Base-by-base conservation (phyloP, 2,329 filamentous ascomycete species). In the Metarhizium humberi region DNA sequence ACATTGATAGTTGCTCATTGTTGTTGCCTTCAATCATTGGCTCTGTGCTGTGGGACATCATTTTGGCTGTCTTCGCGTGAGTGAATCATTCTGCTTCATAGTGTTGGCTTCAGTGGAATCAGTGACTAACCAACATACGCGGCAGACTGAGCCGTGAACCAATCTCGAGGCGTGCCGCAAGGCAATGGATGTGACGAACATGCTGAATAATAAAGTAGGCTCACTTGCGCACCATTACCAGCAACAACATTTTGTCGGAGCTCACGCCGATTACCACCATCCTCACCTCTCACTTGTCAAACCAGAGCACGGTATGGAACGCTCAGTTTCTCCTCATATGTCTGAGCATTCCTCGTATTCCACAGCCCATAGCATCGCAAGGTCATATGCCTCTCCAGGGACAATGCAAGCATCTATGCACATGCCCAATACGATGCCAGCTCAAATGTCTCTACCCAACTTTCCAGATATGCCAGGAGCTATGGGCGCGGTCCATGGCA, bases 281-380 rank as follows among this genome's bases (percentile, higher is more conserved):
- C 63, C 64, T 55, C 67, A 67, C 55, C 63, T 66, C 52, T 60
- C 64, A 55, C 63, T 69, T 58, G 62, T 71, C 56, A 73, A 72
- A 58, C 61, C 64, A 50, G 71, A 73, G 52, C 63, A 69, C 50
- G 65, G 61, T 16, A 75, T 82, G 64, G 80, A 83, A 55, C 77
- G 79, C 56, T 75, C 78, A 50, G 77, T 74, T 61, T 83, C 80
- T 6, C 79, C 80, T 10, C 80, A 84, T 67, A 79, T 79, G 55
- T 83, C 80, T 14, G 80, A 83, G 61, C 77, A 79, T 65, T 82
- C 79, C 5, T 75, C 78, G 57, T 81, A 80, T 65, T 81, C 79
- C 2, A 74, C 71, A 50, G 70, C 71, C 46, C 74, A 76, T 63
- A 74, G 72, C 56, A 71, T 78, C 60, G 70, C 71, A 16, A 71